phyloP scores from a whole-genome alignment of 257 asterid genomes.

The Capsicum rhomboideum region DNA sequence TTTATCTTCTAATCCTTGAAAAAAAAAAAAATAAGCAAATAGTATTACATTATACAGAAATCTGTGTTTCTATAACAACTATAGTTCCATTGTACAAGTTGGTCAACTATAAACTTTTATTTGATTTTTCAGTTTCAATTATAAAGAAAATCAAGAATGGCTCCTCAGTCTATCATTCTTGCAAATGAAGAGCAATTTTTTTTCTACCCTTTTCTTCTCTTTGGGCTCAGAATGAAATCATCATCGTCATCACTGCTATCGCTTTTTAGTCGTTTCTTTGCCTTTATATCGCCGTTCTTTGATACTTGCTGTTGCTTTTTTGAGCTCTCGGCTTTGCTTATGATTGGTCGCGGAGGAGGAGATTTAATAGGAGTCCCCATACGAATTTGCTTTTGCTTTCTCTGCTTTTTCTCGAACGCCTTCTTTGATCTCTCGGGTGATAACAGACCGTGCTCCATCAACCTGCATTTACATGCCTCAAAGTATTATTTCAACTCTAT shows the following conservation, averaged over 20 bases:
- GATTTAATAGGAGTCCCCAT: conserved; percentile 65
- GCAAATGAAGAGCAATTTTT: background rate
- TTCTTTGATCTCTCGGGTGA: conserved; percentile 70
- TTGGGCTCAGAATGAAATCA: conserved; percentile 56
- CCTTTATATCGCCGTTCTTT: conserved; percentile 53
- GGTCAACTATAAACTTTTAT: background rate
- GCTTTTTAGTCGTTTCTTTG: conserved; percentile 37
- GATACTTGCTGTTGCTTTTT: conserved; percentile 35
- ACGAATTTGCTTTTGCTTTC: conserved; percentile 71
- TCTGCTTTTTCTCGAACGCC: conserved; percentile 72
- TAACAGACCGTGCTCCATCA: conserved; percentile 90
- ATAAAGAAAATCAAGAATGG: background rate
- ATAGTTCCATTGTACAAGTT: background rate
- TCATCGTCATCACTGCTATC: conserved; percentile 50
- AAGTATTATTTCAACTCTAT: background rate
- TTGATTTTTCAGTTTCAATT: background rate
- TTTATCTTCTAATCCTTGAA: background rate
- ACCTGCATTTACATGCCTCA: conserved; percentile 30
- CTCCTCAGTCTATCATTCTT: background rate
- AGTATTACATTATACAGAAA: background rate
- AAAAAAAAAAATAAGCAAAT: background rate
- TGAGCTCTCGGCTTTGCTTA: conserved; percentile 38
- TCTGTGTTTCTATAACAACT: background rate
- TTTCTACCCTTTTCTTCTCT: conserved; percentile 55
- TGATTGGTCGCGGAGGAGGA: conserved; percentile 10